phyloP scores from a whole-genome alignment of 1,284 basidiomycete genomes.

The Rhodotorula sp. region DNA sequence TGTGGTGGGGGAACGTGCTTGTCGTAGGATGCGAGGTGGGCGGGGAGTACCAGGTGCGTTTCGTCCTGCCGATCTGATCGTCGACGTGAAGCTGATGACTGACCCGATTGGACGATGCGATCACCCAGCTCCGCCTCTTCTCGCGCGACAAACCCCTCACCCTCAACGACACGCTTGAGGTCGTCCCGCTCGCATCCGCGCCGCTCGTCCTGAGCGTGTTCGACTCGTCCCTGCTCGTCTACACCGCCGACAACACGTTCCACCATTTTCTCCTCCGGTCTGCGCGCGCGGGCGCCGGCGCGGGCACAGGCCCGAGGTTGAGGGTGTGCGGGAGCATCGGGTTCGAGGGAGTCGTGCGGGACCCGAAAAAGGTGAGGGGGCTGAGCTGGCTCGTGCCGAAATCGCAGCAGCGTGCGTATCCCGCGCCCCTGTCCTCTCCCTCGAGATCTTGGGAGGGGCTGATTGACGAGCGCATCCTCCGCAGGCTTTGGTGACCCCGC shows the following conservation, averaged over 20 bases:
- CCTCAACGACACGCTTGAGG: slow-evolving; percentile 65
- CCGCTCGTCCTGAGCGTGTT: slow-evolving; percentile 86
- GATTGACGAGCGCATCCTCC: neutral
- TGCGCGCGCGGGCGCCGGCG: slow-evolving; percentile 62
- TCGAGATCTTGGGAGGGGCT: slow-evolving; percentile 3
- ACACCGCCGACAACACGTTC: slow-evolving; percentile 93
- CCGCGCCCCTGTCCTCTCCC: no score
- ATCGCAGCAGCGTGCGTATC: slow-evolving; percentile 78
- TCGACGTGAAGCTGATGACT: slow-evolving; percentile 10
- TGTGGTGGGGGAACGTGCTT: slow-evolving; percentile 97
- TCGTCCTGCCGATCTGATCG: neutral
- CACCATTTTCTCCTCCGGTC: slow-evolving; percentile 91
- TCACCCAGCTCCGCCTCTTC: slow-evolving; percentile 80
- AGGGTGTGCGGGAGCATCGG: slow-evolving; percentile 93
- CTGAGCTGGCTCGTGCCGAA: slow-evolving; percentile 96
- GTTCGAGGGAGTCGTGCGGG: slow-evolving; percentile 85
- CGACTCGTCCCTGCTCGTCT: slow-evolving; percentile 94
- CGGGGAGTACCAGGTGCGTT: slow-evolving; percentile 69
- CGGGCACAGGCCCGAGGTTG: slow-evolving; percentile 62
- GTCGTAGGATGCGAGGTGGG: slow-evolving; percentile 66
- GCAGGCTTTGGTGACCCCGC: slow-evolving; percentile 88
- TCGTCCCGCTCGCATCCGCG: slow-evolving; percentile 93
- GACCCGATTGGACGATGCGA: neutral
- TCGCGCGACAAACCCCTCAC: slow-evolving; percentile 90
- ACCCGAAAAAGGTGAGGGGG: slow-evolving; percentile 81